These are phyloP conservation scores for Chaetoceros muelleri DNA, from an alignment of 108 stramenopile species.

Conservation along the genomic window DNA sequence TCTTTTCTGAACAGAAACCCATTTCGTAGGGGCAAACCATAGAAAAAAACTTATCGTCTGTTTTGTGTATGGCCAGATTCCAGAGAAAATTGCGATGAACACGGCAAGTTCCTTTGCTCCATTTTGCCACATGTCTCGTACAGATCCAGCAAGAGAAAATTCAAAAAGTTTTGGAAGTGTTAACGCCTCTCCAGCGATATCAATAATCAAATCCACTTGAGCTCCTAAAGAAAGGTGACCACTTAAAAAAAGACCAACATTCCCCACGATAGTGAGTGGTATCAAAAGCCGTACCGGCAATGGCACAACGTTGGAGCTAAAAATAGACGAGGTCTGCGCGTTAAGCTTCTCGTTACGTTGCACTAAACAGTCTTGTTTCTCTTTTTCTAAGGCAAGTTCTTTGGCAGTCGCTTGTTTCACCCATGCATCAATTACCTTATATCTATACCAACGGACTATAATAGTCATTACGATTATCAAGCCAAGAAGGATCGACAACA, in stretches of 20 bases:
- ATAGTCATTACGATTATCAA: not conserved
- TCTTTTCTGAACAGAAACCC: conserved; percentile 30
- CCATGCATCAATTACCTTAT: no score
- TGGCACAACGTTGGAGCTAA: conserved; percentile 35
- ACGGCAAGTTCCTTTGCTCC: conserved; percentile 56
- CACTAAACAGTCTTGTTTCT: no score
- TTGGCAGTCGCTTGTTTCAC: no score
- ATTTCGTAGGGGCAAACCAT: conserved; percentile 57
- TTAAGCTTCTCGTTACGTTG: no score
- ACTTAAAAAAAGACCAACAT: conserved; percentile 59
- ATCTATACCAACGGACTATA: no score
- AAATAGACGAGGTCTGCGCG: conserved; percentile 33
- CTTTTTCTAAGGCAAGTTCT: no score
- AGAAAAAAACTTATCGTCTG: conserved; percentile 41
- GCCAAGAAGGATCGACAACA: not conserved
- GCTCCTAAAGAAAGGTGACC: conserved; percentile 69
- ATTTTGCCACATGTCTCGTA: conserved; percentile 34
- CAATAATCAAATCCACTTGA: conserved; percentile 45
- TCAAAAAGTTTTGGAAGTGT: conserved; percentile 35
- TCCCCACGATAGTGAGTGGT: conserved; percentile 53
- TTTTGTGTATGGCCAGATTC: conserved; percentile 81
- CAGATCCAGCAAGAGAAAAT: conserved; percentile 57
- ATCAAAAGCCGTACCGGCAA: conserved; percentile 27
- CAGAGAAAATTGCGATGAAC: conserved; percentile 58
- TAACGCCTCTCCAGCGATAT: conserved; percentile 47